Base-by-base conservation (phyloP, 2,329 filamentous ascomycete species). In the Fusarium sp. region DNA sequence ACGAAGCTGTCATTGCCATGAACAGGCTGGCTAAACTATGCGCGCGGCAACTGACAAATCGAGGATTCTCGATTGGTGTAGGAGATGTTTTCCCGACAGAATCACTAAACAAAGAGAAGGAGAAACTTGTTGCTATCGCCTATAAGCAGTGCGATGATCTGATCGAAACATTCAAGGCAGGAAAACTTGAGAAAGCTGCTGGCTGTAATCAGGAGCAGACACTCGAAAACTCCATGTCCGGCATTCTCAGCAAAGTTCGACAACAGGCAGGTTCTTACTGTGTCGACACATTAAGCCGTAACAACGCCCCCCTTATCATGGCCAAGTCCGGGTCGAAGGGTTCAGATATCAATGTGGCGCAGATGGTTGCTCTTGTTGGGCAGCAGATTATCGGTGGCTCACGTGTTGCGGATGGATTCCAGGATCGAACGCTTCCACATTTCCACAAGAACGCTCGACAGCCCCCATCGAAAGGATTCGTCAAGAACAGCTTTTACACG, bases 331-430 rank as follows among this genome's bases (percentile, higher is more conserved):
- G 96, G 53, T 98, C 95, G 59, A 99, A 99, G 82, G 96, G 96
- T 80, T 97, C 94, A 9, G 93, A 94, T 76, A 97, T 99, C 86
- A 99, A 99, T 86, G 96, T 99, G 38, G 96, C 96, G 13, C 96
- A 99, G 84, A 99, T 99, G 96, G 93, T 98, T 80, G 95, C 96
- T 62, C 91, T 95, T 65, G 96, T 99, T 79, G 96, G 96, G 55
- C 96, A 99, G 83, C 96, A 99, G 77, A 98, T 98, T 89, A 98
- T 99, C 77, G 93, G 93, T 67, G 94, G 94, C 53, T 90, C 93
- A 78, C 95, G 96, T 89, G 95, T 99, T 36, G 89, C 94, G 47
- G 94, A 99, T 82, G 96, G 96, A 11, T 99, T 99, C 83, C 95
- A 98, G 80, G 95, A 98, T 81, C 91, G 96, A 77, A 98, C 92